Base-by-base conservation (phyloP, 495 filamentous ascomycete genomes). In the Daldinia concentrica region DNA sequence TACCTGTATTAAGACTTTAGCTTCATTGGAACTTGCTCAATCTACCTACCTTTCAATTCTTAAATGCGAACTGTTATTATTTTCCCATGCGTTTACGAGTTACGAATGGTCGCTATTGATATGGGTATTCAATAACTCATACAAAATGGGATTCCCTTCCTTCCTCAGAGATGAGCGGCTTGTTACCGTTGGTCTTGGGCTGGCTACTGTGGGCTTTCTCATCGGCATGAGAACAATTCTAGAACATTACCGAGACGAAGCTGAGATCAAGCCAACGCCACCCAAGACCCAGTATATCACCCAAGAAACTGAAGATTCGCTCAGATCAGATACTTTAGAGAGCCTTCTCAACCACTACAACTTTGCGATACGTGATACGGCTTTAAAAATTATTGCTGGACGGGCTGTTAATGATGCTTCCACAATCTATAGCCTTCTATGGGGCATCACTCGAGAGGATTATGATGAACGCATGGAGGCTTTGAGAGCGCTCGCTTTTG, bases 201-300 rank as follows among this genome's bases (percentile, higher is more conserved):
- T 85, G 32, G 76, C 77, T 17, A 76, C 80, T 2, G 64, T 79
- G 8, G 76, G 74, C 45, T 71, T 82, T 58, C 43, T 83, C 30
- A 61, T 79, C 41, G 60, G 75, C 2, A 80, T 85, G 77, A 78
- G 74, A 56, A 67, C 69, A 3, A 72, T 81, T 41, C 80, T 88
- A 26, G 72, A 78, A 39, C 63, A 78, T 30, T 85, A 82, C 58
- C 83, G 82, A 62, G 82, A 86, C 62, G 78, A 84, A 45, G 81
- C 80, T 63, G 78, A 82, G 64, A 75, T 86, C 69, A 81, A 82
- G 27, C 82, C 80, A 2, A 69, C 77, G 14, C 83, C 81, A 61
- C 85, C 82, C 43, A 88, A 87, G 73, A 82, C 86, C 11, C 85
- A 86, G 66, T 87, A 87, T 72, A 88, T 88, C 64, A 88, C 85